phyloP scores from a whole-genome alignment of 164 flowering plant species.

The Taxillus chinensis region DNA sequence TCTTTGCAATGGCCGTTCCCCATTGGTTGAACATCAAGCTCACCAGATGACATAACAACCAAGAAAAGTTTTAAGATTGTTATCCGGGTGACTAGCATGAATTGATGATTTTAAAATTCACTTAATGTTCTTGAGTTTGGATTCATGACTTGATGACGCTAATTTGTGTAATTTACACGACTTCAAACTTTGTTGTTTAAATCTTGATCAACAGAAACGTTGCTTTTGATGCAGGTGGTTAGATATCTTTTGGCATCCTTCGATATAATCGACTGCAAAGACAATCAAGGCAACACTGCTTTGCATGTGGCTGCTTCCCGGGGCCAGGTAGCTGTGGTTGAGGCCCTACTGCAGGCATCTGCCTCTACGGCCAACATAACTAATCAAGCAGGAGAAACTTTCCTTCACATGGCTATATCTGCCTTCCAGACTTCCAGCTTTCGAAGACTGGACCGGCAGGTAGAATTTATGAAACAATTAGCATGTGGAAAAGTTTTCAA shows the following conservation, averaged over 20 bases:
- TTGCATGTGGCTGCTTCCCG: constrained; percentile 49
- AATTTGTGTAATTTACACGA: too few relatives aligned
- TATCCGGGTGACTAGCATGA: too few relatives aligned
- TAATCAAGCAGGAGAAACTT: constrained; percentile 53
- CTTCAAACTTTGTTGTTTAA: too few relatives aligned
- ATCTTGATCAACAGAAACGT: too few relatives aligned
- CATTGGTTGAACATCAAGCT: too few relatives aligned
- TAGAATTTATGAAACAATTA: constrained; percentile 42
- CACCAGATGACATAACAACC: too few relatives aligned
- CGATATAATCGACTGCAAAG: constrained; percentile 30
- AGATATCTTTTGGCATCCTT: constrained; percentile 31
- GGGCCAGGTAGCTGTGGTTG: constrained; percentile 43
- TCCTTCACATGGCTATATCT: constrained; percentile 44
- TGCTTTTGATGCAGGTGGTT: constrained; percentile 32
- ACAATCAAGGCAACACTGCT: constrained; percentile 57
- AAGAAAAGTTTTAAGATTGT: too few relatives aligned
- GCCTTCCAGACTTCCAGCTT: constrained; percentile 49
- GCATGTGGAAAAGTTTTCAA: constrained; percentile 20
- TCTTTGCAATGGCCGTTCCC: too few relatives aligned
- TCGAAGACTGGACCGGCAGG: constrained; percentile 43
- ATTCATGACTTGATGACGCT: too few relatives aligned
- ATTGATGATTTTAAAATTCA: too few relatives aligned
- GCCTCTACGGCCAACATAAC: constrained; percentile 27
- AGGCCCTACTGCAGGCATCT: constrained; percentile 37
- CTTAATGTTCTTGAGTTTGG: too few relatives aligned